Percentiles rank a stretch among this genome's conserved stretches.
phyloP scores from a whole-genome alignment of 2,329 filamentous ascomycete species.

The Aspergillus uvarum region DNA sequence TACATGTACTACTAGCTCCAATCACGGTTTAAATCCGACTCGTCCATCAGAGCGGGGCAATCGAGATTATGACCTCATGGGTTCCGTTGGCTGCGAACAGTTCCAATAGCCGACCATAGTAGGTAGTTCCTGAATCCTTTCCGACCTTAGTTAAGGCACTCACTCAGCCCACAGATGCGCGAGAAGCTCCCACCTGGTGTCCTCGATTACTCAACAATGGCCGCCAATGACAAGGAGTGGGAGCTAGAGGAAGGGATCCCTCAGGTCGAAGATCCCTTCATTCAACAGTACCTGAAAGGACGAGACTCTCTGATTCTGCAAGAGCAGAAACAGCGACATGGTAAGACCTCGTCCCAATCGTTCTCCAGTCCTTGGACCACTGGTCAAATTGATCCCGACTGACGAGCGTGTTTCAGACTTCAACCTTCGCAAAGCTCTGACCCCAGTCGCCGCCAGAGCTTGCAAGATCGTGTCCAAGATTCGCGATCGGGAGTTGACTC shows the following conservation, averaged over 20 bases:
- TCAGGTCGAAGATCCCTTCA: conserved; percentile 66
- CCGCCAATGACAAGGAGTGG: conserved; percentile 21
- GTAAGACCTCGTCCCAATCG: conserved; percentile 46
- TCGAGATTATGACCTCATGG: neutral
- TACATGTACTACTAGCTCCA: no score
- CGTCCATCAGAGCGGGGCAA: neutral
- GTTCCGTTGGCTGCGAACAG: neutral
- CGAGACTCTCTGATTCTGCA: conserved; percentile 73
- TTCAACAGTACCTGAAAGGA: conserved; percentile 77
- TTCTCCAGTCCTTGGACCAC: no score
- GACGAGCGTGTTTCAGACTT: conserved; percentile 23
- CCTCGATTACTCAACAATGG: neutral
- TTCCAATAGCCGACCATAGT: neutral
- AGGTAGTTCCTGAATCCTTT: neutral
- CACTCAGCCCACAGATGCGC: no score
- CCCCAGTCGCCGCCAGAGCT: conserved; percentile 74
- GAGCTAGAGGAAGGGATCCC: conserved; percentile 46
- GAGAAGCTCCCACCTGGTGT: neutral
- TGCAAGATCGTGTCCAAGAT: conserved; percentile 78
- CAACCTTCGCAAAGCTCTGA: conserved; percentile 55
- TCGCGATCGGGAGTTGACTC: conserved; percentile 71
- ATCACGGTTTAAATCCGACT: neutral
- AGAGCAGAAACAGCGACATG: conserved; percentile 79
- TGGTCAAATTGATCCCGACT: conserved; percentile 1
- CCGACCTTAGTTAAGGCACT: no score